Percentiles rank a stretch among this genome's conserved stretches.
Conservation (phyloP, 352 stramenopile genomes). For the Phytopythium helicoides region DNA sequence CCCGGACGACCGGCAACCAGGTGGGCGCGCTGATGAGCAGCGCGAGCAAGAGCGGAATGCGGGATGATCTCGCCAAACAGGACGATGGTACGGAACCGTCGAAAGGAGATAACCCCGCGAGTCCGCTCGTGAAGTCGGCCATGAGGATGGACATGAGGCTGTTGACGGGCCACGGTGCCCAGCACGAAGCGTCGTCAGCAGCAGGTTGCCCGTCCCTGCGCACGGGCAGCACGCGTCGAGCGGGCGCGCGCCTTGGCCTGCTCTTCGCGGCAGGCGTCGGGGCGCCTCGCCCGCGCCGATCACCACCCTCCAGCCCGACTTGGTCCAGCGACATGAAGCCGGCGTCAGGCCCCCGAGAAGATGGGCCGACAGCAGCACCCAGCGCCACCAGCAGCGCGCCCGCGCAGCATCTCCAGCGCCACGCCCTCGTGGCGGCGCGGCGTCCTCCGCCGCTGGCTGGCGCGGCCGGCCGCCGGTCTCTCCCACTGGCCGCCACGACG, state of each 20-base stretch:
- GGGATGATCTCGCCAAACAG: conserved; percentile 95
- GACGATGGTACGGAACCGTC: conserved; percentile 93
- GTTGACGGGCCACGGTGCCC: conserved; percentile 97
- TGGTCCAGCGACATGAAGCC: conserved; percentile 97
- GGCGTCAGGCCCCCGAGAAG: conserved; percentile 93
- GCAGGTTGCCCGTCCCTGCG: conserved; percentile 93
- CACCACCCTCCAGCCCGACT: conserved; percentile 95
- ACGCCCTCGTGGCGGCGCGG: not conserved
- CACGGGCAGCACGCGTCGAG: conserved; percentile 82
- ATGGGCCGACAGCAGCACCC: conserved; percentile 88
- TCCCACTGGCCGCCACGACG: not conserved
- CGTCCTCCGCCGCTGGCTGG: not conserved
- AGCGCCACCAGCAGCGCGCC: conserved; percentile 52
- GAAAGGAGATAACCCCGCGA: conserved; percentile 94
- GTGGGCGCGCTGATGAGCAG: conserved; percentile 60
- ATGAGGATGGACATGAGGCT: conserved; percentile 97
- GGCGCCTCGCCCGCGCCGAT: conserved; percentile 87
- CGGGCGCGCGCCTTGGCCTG: conserved; percentile 43
- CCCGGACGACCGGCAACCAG: conserved; percentile 90
- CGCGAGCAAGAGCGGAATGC: conserved; percentile 92
- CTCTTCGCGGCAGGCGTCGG: conserved; percentile 58
- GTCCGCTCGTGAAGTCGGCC: conserved; percentile 85
- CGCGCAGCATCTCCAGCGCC: conserved; percentile 37
- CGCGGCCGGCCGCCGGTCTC: not conserved
- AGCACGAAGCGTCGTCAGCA: conserved; percentile 97